These are phyloP conservation scores for Fusarium torreyae DNA, from an alignment of 2,329 filamentous ascomycete species.

Conservation along the genomic window DNA sequence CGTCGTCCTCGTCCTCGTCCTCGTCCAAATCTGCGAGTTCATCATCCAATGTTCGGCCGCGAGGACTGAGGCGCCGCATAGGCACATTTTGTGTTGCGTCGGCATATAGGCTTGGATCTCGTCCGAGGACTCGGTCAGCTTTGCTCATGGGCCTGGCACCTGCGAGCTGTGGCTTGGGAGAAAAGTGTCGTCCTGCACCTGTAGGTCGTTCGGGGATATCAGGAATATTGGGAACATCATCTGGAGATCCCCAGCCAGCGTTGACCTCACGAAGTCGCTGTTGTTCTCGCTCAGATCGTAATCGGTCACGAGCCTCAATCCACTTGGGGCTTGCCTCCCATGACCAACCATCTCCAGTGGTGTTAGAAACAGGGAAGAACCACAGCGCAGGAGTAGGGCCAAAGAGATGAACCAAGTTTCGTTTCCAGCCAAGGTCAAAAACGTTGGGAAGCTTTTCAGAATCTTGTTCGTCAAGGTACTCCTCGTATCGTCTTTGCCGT, in stretches of 20 bases:
- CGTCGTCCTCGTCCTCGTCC: slow-evolving; percentile 56
- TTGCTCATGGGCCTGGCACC: slow-evolving; percentile 64
- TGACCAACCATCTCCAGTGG: slow-evolving; percentile 91
- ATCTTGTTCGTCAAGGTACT: slow-evolving; percentile 92
- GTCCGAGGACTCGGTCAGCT: slow-evolving; percentile 71
- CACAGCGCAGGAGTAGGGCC: slow-evolving; percentile 81
- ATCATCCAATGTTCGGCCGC: slow-evolving; percentile 62
- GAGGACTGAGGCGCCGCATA: slow-evolving; percentile 64
- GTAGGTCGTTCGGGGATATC: slow-evolving; percentile 45
- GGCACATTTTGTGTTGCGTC: slow-evolving; percentile 63
- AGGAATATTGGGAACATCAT: slow-evolving; percentile 44
- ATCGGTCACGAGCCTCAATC: slow-evolving; percentile 77
- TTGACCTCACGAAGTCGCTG: slow-evolving; percentile 75
- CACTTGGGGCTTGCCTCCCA: slow-evolving; percentile 92
- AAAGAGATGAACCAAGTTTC: slow-evolving; percentile 86
- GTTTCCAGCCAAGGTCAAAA: slow-evolving; percentile 89
- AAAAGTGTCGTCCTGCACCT: slow-evolving; percentile 55
- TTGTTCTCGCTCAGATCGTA: slow-evolving; percentile 70
- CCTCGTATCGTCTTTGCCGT: slow-evolving; percentile 70
- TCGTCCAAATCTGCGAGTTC: slow-evolving; percentile 60
- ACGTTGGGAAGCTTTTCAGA: slow-evolving; percentile 90
- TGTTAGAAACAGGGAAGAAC: slow-evolving; percentile 86
- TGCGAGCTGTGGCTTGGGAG: slow-evolving; percentile 40
- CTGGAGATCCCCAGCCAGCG: slow-evolving; percentile 75
- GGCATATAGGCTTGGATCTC: slow-evolving; percentile 69